phyloP scores from a whole-genome alignment of 2,329 filamentous ascomycete genomes.

The Colletotrichum brevisporum region DNA sequence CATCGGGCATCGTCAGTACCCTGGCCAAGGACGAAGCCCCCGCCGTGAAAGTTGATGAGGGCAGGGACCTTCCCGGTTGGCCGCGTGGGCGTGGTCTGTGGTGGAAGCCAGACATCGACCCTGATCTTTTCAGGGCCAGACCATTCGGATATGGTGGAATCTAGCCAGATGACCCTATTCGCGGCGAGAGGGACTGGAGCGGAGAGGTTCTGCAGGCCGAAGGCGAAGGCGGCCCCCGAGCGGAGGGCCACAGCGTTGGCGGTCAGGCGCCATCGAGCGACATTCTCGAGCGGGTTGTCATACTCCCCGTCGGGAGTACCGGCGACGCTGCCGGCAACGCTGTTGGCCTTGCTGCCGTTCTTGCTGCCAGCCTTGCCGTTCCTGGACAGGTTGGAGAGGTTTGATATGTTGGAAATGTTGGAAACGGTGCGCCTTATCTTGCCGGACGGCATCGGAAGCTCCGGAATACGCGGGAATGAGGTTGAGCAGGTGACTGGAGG shows the following conservation, averaged over 20 bases:
- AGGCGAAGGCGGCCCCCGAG: constrained; percentile 59
- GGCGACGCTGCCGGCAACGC: constrained; percentile 45
- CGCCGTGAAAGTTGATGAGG: constrained; percentile 75
- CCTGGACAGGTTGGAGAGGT: constrained; percentile 15
- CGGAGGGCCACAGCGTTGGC: constrained; percentile 60
- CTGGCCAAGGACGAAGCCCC: constrained; percentile 75
- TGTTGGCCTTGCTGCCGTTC: constrained; percentile 34
- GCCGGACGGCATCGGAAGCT: constrained; percentile 27
- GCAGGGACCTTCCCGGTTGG: constrained; percentile 44
- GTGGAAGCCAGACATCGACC: constrained; percentile 61
- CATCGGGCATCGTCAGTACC: constrained; percentile 76
- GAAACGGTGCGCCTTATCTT: constrained; percentile 26
- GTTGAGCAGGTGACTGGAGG: not conserved
- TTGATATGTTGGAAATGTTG: constrained; percentile 22
- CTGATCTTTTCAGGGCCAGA: constrained; percentile 57
- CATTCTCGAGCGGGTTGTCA: constrained; percentile 59
- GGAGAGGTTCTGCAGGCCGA: constrained; percentile 56
- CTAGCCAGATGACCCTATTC: constrained; percentile 56
- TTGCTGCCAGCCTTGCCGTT: constrained; percentile 26
- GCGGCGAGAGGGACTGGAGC: constrained; percentile 56
- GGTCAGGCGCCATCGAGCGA: constrained; percentile 59
- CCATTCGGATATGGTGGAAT: constrained; percentile 57
- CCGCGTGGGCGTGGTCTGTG: constrained; percentile 37
- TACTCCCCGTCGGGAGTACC: constrained; percentile 50
- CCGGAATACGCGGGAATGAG: constrained; percentile 23